Percentiles rank a stretch among this genome's conserved stretches.
Evolutionary conservation across 78 protist genomes (phyloP).

Genomic region (Dictyostelium firmibasis): DNA sequence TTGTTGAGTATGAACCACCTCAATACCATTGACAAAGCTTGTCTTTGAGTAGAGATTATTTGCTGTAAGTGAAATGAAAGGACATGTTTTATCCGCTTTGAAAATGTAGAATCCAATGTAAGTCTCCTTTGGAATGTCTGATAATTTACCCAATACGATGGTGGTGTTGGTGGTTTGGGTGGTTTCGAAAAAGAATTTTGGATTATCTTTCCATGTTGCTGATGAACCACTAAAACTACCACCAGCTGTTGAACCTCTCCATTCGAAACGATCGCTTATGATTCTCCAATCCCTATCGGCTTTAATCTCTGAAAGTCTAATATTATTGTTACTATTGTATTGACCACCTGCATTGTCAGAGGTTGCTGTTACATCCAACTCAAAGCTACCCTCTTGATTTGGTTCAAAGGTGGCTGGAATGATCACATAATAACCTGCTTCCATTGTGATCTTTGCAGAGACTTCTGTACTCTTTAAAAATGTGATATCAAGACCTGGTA

Average conservation of each 20-base stretch:
- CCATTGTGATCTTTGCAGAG: slow-evolving; percentile 29
- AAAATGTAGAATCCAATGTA: slow-evolving; percentile 67
- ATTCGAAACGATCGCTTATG: slow-evolving; percentile 12
- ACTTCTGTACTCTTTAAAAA: slow-evolving; percentile 49
- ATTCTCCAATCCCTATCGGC: slow-evolving; percentile 45
- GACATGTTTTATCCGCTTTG: slow-evolving; percentile 28
- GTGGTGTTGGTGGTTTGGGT: not conserved
- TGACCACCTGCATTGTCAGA: not conserved
- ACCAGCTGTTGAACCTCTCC: slow-evolving; percentile 69
- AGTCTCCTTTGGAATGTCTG: slow-evolving; percentile 28
- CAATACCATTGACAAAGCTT: slow-evolving; percentile 48
- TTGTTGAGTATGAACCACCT: slow-evolving; percentile 26
- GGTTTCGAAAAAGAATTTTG: slow-evolving; percentile 65
- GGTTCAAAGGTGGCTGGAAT: slow-evolving; percentile 77
- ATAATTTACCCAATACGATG: slow-evolving; percentile 9
- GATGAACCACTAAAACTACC: slow-evolving; percentile 71
- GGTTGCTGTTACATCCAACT: slow-evolving; percentile 22
- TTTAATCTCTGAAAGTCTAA: slow-evolving; percentile 8
- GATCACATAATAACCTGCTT: slow-evolving; percentile 52
- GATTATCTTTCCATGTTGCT: slow-evolving; percentile 75
- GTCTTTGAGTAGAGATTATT: slow-evolving; percentile 43
- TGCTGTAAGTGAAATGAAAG: slow-evolving; percentile 38
- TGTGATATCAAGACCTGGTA: slow-evolving; percentile 67
- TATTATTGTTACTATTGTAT: not conserved
- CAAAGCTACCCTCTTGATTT: slow-evolving; percentile 58